Base-by-base conservation (phyloP, 1,284 basidiomycete species). In the Ceratobasidium sp. region DNA sequence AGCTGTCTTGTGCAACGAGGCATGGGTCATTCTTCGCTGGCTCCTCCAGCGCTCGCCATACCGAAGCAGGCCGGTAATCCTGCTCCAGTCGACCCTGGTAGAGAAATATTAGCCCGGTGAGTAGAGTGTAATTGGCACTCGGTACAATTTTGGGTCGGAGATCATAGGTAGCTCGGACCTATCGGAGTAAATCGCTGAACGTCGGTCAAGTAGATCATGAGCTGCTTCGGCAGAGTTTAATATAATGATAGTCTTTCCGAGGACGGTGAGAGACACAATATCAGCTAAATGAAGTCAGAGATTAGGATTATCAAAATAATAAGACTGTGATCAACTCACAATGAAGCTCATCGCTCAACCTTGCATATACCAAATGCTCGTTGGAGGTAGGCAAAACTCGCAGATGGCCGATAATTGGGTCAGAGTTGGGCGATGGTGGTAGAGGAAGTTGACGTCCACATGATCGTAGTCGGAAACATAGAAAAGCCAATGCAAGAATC, bases 111-210 rank as follows among this genome's bases (percentile, higher is more conserved):
- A n/a, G 61, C 61, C 28, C 13, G 51, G 7, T 23, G 5, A 51
- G 26, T 13, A 64, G 18, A 3, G 6, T 13, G 15, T 7, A 64
- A 44, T 23, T n/a, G 40, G 26, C 40, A 63, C 58, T 28, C 58
- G 13, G 5, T n/a, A 73, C 71, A 73, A 33, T 15, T 73, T 44
- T n/a, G 46, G 23, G 63, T 73, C 71, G 6, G 9, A 18, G 12
- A 73, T 20, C 3, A 28, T 58, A 20, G 71, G 56, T 1, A 73
- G 61, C n/a, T 63, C 40, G 20, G 71, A 40, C 46, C 77, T 68
- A 12, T 69, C 77, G 39, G 77, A 78, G 49, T 78, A 78, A 23
- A 67, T 42, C 2, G 68, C 9, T 7, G 77, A 78, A 18, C 58
- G 26, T 28, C 66, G 71, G 23, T 78, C 68, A 6, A 78, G 33